Evolutionary conservation across 2,329 filamentous ascomycete species (phyloP).

Genomic region (Magnaporthiopsis incrustans): DNA sequence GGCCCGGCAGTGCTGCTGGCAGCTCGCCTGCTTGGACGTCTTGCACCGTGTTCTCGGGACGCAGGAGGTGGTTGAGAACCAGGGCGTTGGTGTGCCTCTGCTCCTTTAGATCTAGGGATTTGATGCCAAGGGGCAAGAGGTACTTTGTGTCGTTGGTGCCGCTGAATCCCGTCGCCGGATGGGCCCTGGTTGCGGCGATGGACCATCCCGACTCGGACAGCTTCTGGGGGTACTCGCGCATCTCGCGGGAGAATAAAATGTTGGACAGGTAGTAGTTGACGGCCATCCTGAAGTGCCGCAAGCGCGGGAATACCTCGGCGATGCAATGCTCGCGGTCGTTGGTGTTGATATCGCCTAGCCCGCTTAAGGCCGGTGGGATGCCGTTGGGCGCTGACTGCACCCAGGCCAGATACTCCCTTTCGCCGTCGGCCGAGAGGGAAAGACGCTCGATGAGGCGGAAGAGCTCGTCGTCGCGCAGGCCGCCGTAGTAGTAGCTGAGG

Average conservation of each 20-base stretch:
- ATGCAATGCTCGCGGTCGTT: constrained; percentile 42
- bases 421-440: constrained; percentile 39
- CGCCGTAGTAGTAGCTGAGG: constrained; percentile 48
- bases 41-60: constrained; percentile 38
- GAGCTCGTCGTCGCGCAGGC: constrained; percentile 43
- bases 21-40: constrained; percentile 12
- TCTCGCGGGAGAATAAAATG: constrained; percentile 52
- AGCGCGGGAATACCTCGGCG: constrained; percentile 39
- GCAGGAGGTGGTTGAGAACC: constrained; percentile 53
- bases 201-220: constrained; percentile 63
- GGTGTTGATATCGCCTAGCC: constrained; percentile 47
- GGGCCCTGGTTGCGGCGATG: constrained; percentile 35
- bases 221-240: constrained; percentile 55
- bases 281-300: constrained; percentile 42
- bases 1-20: no score
- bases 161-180: constrained; percentile 58
- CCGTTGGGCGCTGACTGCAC: constrained; percentile 22
- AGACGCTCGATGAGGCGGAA: constrained; percentile 39
- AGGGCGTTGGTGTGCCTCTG: constrained; percentile 60
- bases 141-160: constrained; percentile 57
- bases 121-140: constrained; percentile 47
- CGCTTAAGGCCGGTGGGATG: constrained; percentile 28
- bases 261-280: constrained; percentile 57
- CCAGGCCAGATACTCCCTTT: constrained; percentile 43
- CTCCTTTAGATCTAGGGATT: constrained; percentile 43